phyloP scores from a whole-genome alignment of 2,329 filamentous ascomycete genomes.

The Botrytis hyacinthi region DNA sequence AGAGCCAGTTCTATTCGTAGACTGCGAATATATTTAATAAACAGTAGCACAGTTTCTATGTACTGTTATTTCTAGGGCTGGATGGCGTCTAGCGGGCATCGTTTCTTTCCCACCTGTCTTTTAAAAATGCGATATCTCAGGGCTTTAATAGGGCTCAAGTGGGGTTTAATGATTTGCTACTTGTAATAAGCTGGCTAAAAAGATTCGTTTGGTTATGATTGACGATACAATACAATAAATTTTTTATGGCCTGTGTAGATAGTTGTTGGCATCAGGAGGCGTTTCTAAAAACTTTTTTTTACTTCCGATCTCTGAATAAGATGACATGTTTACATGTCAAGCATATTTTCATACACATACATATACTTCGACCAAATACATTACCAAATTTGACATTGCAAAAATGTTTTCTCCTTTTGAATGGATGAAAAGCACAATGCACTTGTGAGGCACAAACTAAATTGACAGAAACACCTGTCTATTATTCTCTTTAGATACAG shows the following conservation, averaged over 20 bases:
- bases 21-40: not conserved
- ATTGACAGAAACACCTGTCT: not conserved
- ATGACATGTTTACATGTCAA: not conserved
- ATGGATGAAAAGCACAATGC: not conserved
- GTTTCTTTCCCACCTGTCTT: not conserved
- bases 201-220: not conserved
- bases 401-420: not conserved
- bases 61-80: not conserved
- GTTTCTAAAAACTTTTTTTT: not conserved
- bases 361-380: not conserved
- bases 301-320: not conserved
- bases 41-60: not conserved
- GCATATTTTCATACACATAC: not conserved
- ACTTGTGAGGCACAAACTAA: not conserved
- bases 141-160: not conserved
- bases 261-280: not conserved
- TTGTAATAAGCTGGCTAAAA: not conserved
- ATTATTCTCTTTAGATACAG: not conserved
- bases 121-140: not conserved
- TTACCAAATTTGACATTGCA: not conserved
- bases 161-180: conserved; percentile 4
- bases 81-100: not conserved
- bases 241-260: not conserved
- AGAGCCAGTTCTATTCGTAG: conserved; percentile 66
- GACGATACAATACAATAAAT: not conserved